Percentiles rank a stretch among this genome's conserved stretches.
These are phyloP conservation scores for Pittosporum tobira DNA, from an alignment of 129 eudicot genomes.

Conservation along the genomic window DNA sequence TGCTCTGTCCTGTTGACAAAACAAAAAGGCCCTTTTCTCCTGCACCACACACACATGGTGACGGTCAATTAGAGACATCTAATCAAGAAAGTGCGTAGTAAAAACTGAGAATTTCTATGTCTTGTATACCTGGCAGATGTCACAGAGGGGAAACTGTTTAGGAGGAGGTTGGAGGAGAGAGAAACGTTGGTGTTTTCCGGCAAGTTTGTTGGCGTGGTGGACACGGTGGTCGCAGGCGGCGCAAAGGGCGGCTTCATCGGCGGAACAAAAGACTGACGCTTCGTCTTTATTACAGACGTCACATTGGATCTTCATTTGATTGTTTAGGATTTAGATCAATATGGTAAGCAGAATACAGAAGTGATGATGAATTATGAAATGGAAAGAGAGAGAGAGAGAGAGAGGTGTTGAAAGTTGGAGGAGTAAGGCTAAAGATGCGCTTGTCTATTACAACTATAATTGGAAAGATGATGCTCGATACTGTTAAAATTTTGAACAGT, in stretches of 20 bases:
- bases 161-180: slow-evolving; percentile 61
- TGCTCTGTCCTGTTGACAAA: slow-evolving; percentile 78
- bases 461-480: too few species aligned
- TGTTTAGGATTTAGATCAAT: not conserved
- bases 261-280: slow-evolving; percentile 60
- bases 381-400: not conserved
- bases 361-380: not conserved
- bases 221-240: slow-evolving; percentile 74
- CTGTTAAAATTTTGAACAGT: too few species aligned
- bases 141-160: slow-evolving; percentile 43
- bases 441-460: too few species aligned
- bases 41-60: slow-evolving; percentile 6
- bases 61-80: too few species aligned
- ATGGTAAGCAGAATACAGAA: too few species aligned
- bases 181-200: slow-evolving; percentile 80
- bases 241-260: slow-evolving; percentile 91
- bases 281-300: slow-evolving; percentile 71
- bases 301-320: slow-evolving; percentile 79
- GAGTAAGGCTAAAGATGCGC: too few species aligned
- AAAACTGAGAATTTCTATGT: too few species aligned
- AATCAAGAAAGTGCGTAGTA: too few species aligned
- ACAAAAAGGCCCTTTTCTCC: slow-evolving; percentile 59
- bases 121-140: slow-evolving; percentile 49
- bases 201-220: slow-evolving; percentile 93
- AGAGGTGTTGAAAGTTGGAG: too few species aligned